A percentile compares a stretch with the other conserved stretches of the same genome.
These are phyloP conservation scores for Jatropha curcas DNA, from an alignment of 345 rosid genomes.

Conservation along the genomic window DNA sequence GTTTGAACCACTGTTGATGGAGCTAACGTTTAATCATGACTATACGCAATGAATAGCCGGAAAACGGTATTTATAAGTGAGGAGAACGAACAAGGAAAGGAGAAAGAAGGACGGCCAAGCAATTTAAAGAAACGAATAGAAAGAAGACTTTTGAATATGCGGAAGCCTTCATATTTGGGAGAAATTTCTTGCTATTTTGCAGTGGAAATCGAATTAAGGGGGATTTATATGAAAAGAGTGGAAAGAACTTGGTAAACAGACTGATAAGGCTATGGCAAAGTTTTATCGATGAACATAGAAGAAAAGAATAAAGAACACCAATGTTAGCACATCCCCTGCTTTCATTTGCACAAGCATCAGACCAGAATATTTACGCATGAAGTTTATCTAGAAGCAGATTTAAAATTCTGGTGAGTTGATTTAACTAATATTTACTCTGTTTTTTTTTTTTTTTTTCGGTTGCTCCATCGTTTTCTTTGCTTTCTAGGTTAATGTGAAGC, in stretches of 20 bases:
- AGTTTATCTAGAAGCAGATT: no score
- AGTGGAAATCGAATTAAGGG: slow-evolving; percentile 11
- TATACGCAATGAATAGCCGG: not conserved
- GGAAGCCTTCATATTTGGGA: slow-evolving; percentile 24
- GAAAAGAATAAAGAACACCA: not conserved
- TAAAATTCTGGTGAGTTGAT: slow-evolving; percentile 1
- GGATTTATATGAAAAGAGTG: slow-evolving; percentile 23
- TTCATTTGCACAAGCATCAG: not conserved
- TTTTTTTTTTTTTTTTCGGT: no score
- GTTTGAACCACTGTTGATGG: not conserved
- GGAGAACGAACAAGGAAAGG: not conserved
- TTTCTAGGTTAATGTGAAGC: no score
- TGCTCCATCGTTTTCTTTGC: not conserved
- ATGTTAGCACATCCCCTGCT: not conserved
- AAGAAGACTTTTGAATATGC: not conserved
- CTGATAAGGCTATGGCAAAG: slow-evolving; percentile 31
- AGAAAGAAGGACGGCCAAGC: not conserved
- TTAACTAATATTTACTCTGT: not conserved
- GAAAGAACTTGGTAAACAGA: slow-evolving; percentile 20
- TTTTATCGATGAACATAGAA: slow-evolving; percentile 32
- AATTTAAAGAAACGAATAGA: not conserved
- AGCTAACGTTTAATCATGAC: not conserved
- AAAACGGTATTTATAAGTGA: not conserved
- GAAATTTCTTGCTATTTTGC: not conserved
- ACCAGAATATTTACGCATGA: not conserved